Conservation (phyloP, 2,329 filamentous ascomycete genomes). For the Chaetomiaceae sp. region DNA sequence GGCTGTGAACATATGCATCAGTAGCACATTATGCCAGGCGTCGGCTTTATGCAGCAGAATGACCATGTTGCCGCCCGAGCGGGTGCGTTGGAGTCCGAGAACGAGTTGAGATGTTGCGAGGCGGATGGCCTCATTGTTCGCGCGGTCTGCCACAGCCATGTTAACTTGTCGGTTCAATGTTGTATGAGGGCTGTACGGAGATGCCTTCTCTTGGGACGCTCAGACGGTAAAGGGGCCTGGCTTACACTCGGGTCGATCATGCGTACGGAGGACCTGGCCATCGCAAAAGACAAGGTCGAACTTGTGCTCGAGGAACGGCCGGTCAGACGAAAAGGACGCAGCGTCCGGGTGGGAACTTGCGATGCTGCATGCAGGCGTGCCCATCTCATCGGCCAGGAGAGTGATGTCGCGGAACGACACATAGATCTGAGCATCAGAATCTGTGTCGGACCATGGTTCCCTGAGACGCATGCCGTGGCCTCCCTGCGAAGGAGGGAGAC, state of each 20-base stretch:
- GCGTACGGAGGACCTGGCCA: constrained; percentile 39
- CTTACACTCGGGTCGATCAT: constrained; percentile 21
- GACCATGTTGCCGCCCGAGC: constrained; percentile 43
- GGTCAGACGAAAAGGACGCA: constrained; percentile 26
- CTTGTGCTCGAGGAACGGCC: constrained; percentile 20
- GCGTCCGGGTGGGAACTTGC: constrained; percentile 30
- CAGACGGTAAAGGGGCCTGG: neutral
- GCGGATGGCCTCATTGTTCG: constrained; percentile 32
- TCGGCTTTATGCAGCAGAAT: constrained; percentile 46
- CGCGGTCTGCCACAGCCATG: constrained; percentile 24
- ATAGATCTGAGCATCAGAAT: constrained; percentile 12
- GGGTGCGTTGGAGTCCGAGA: constrained; percentile 41
- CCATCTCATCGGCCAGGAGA: constrained; percentile 40
- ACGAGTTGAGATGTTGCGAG: constrained; percentile 36
- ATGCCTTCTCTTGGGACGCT: no score
- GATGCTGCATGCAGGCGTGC: constrained; percentile 23
- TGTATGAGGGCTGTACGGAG: no score
- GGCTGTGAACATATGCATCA: constrained; percentile 35
- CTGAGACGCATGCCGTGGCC: constrained; percentile 35
- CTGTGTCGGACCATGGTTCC: neutral
- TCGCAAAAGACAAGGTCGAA: constrained; percentile 44
- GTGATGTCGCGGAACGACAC: constrained; percentile 33
- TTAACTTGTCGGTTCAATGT: no score
- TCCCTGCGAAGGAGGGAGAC: constrained; percentile 33
- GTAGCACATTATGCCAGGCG: constrained; percentile 30